A percentile compares a stretch with the other conserved stretches of the same genome.
phyloP scores from a whole-genome alignment of 345 rosid species.

The Citrus maxima region DNA sequence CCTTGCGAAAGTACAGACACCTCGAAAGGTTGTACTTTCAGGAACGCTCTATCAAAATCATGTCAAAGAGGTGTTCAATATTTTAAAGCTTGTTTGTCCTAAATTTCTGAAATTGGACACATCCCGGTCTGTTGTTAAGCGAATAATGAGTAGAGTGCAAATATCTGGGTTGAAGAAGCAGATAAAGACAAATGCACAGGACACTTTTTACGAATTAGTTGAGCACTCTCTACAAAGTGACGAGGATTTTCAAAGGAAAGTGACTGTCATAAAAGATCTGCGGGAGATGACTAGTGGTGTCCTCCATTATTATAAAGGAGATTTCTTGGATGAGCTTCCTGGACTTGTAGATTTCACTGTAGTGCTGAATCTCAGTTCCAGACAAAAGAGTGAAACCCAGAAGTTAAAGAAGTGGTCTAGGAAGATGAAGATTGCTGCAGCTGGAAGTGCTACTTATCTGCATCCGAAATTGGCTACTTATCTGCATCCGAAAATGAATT shows the following conservation, averaged over 20 bases:
- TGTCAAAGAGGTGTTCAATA: conserved; percentile 84
- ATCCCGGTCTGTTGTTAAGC: conserved; percentile 41
- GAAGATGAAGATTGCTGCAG: conserved; percentile 64
- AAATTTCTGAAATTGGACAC: conserved; percentile 59
- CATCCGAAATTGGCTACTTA: conserved; percentile 62
- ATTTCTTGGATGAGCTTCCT: conserved; percentile 81
- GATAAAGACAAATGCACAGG: conserved; percentile 36
- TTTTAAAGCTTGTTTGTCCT: conserved; percentile 83
- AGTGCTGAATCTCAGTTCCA: conserved; percentile 55
- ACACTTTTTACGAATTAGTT: conserved; percentile 58
- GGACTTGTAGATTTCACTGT: conserved; percentile 81
- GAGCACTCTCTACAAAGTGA: conserved; percentile 67
- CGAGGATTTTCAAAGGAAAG: conserved; percentile 48
- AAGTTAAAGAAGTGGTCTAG: conserved; percentile 35
- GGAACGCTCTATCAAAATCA: conserved; percentile 91
- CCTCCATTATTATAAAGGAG: conserved; percentile 90
- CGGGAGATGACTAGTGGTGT: conserved; percentile 78
- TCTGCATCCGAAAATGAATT: conserved; percentile 57
- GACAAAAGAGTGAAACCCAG: conserved; percentile 52
- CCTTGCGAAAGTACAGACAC: conserved; percentile 76
- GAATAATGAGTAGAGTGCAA: conserved; percentile 65
- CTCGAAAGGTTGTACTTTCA: conserved; percentile 81
- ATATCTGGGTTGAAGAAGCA: conserved; percentile 47
- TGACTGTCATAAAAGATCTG: conserved; percentile 65
- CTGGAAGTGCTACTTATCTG: conserved; percentile 63